Percentiles rank a stretch among this genome's conserved stretches.
Evolutionary conservation across 148 eudicot species (phyloP).

Genomic region (Fagopyrum esculentum): DNA sequence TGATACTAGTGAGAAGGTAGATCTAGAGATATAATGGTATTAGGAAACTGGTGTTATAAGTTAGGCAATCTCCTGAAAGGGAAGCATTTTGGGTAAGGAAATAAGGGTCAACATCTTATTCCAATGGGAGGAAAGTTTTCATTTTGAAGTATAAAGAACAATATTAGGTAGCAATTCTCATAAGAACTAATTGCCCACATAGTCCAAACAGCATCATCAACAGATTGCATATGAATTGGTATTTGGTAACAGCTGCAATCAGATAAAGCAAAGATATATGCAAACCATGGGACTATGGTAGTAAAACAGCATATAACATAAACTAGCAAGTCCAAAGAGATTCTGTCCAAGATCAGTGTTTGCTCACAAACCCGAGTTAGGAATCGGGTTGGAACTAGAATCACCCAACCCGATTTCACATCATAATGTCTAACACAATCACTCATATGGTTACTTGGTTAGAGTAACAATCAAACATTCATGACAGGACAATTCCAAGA

Average conservation of each 20-base stretch:
- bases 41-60: not conserved
- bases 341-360: not conserved
- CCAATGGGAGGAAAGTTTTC: not conserved
- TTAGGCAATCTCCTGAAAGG: not conserved
- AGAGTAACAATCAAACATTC: not conserved
- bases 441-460: not conserved
- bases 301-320: no score
- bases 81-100: not conserved
- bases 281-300: not conserved
- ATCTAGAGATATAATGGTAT: not conserved
- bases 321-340: not conserved
- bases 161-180: no score
- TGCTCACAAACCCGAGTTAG: not conserved
- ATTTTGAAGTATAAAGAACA: not conserved
- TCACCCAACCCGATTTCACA: not conserved
- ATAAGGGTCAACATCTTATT: not conserved
- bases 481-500: not conserved
- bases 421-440: not conserved
- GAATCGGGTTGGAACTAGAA: no score
- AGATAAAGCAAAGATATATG: not conserved
- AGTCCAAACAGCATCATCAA: not conserved
- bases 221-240: not conserved
- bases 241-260: conserved; percentile 1
- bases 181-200: not conserved
- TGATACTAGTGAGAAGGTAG: no score